phyloP scores from a whole-genome alignment of 305 asterid species.

The Solanum hybrid region DNA sequence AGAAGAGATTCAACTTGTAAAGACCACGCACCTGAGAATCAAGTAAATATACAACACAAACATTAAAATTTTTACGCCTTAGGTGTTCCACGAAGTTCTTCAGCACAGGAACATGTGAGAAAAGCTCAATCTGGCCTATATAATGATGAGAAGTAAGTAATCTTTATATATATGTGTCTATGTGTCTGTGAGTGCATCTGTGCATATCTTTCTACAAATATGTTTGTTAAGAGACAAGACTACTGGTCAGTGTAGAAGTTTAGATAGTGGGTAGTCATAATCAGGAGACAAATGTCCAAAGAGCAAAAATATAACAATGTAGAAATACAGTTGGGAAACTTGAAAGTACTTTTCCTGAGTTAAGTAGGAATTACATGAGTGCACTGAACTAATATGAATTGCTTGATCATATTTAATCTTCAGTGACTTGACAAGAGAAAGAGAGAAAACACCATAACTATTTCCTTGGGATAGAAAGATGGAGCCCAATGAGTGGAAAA shows the following conservation, averaged over 20 bases:
- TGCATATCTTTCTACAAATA: not conserved
- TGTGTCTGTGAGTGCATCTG: not conserved
- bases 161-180: not conserved
- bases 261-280: not conserved
- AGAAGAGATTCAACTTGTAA: not conserved
- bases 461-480: not conserved
- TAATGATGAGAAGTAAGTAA: conserved; percentile 13
- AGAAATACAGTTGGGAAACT: not conserved
- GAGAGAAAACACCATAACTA: not conserved
- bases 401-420: not conserved
- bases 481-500: not conserved
- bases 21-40: conserved; percentile 75
- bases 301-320: not conserved
- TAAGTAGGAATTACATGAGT: not conserved
- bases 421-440: not conserved
- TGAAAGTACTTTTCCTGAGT: not conserved
- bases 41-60: conserved; percentile 83
- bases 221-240: not conserved
- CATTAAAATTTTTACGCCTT: conserved; percentile 63
- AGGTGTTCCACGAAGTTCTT: conserved; percentile 82
- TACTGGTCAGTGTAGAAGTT: not conserved
- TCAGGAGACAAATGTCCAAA: not conserved
- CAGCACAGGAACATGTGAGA: conserved; percentile 89
- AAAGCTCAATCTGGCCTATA: conserved; percentile 87
- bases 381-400: not conserved